Conservation (phyloP, 2,329 filamentous ascomycete genomes). For the Penicillium griseofulvum region DNA sequence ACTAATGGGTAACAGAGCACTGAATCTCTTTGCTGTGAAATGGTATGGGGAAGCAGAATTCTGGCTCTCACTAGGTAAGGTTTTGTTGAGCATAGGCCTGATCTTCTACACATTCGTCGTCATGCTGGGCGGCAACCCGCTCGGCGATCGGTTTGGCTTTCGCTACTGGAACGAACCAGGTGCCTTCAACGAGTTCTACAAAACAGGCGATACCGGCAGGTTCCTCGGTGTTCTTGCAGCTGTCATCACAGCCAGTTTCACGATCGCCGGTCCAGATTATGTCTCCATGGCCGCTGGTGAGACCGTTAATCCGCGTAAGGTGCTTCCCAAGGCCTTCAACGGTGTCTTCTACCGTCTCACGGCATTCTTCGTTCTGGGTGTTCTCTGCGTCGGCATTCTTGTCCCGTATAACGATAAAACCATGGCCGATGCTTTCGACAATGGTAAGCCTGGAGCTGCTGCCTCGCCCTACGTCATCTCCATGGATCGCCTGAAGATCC, state of each 20-base stretch:
- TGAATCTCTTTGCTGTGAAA: constrained; percentile 72
- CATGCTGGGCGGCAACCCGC: constrained; percentile 79
- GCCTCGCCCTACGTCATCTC: constrained; percentile 68
- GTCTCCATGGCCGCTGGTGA: constrained; percentile 66
- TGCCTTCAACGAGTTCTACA: constrained; percentile 66
- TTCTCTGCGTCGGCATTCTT: constrained; percentile 68
- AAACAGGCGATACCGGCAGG: constrained; percentile 63
- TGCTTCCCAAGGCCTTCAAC: constrained; percentile 72
- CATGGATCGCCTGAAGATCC: constrained; percentile 65
- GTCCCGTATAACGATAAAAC: constrained; percentile 66
- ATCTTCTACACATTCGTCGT: constrained; percentile 76
- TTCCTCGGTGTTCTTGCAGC: constrained; percentile 76
- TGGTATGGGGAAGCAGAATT: constrained; percentile 80
- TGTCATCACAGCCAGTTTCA: constrained; percentile 68
- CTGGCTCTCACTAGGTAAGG: constrained; percentile 67
- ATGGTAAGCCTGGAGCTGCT: constrained; percentile 63
- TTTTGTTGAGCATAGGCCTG: constrained; percentile 68
- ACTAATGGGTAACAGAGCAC: constrained; percentile 13
- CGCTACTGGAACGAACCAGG: constrained; percentile 66
- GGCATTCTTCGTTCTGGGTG: constrained; percentile 71
- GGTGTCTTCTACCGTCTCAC: constrained; percentile 76
- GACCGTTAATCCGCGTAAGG: constrained; percentile 65
- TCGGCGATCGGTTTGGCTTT: constrained; percentile 70
- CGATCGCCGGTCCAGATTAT: constrained; percentile 66
- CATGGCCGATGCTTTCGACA: constrained; percentile 60